phyloP scores from a whole-genome alignment of 176 grass and related monocot genomes.

The Neostapfia colusana region DNA sequence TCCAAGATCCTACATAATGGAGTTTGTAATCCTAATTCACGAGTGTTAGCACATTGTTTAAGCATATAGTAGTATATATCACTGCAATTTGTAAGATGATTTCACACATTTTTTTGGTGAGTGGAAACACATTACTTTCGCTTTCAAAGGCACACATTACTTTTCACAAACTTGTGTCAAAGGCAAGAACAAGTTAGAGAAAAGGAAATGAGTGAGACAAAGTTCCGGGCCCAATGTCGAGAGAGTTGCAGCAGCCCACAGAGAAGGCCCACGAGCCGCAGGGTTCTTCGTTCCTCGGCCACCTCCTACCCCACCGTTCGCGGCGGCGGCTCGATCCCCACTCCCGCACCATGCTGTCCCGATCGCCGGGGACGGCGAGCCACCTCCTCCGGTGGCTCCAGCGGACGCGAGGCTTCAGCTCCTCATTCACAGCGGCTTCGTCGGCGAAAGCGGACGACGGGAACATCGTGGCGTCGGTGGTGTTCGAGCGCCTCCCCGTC shows the following conservation, averaged over 20 bases:
- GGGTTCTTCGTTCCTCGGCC: constrained; percentile 30
- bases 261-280: constrained; percentile 37
- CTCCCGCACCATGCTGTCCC: constrained; percentile 40
- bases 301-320: not conserved
- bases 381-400: constrained; percentile 39
- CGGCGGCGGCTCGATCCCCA: constrained; percentile 14
- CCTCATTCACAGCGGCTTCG: not conserved
- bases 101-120: too few species aligned
- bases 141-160: too few species aligned
- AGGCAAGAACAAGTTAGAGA: too few species aligned
- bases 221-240: not conserved
- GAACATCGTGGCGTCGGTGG: constrained; percentile 78
- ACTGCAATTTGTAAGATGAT: too few species aligned
- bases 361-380: constrained; percentile 30
- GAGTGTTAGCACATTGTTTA: too few species aligned
- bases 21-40: too few species aligned
- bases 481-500: constrained; percentile 92
- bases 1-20: too few species aligned
- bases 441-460: constrained; percentile 29
- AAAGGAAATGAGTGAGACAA: not conserved
- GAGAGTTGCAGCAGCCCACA: constrained; percentile 3
- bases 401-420: constrained; percentile 46
- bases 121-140: too few species aligned
- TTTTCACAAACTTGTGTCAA: too few species aligned
- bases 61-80: too few species aligned